Evolutionary conservation across 306 rosid species (phyloP).

Genomic region (Castanea mollissima): DNA sequence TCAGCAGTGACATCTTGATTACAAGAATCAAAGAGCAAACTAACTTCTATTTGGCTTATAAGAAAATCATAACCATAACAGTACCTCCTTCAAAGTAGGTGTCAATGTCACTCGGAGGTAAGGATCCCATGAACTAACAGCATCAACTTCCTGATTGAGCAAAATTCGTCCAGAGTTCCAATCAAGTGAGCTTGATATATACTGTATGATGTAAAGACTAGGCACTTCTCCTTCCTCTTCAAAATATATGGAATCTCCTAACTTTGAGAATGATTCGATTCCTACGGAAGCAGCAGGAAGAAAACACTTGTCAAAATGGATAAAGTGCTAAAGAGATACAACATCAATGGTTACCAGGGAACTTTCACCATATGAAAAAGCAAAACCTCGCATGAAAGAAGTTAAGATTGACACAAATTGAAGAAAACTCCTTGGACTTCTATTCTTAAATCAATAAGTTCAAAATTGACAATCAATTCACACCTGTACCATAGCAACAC

Average conservation of each 20-base stretch:
- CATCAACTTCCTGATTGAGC: constrained; percentile 55
- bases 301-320: neutral
- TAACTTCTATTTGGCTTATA: neutral
- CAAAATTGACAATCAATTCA: constrained; percentile 1
- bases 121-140: constrained; percentile 60
- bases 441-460: neutral
- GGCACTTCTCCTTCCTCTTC: constrained; percentile 61
- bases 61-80: neutral
- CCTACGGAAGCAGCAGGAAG: constrained; percentile 39
- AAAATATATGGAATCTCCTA: constrained; percentile 91
- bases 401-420: neutral
- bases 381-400: neutral
- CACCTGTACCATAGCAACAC: constrained; percentile 99
- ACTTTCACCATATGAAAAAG: neutral
- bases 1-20: neutral
- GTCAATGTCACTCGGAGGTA: constrained; percentile 50
- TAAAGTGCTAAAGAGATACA: neutral
- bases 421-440: constrained; percentile 3
- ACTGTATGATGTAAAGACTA: constrained; percentile 70
- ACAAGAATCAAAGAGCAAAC: neutral
- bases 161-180: constrained; percentile 62
- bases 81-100: constrained; percentile 45
- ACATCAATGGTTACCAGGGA: neutral
- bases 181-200: constrained; percentile 68
- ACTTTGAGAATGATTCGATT: constrained; percentile 80